Evolutionary conservation across 768 basidiomycete species (phyloP).

Genomic region (Calocybe cyanea): DNA sequence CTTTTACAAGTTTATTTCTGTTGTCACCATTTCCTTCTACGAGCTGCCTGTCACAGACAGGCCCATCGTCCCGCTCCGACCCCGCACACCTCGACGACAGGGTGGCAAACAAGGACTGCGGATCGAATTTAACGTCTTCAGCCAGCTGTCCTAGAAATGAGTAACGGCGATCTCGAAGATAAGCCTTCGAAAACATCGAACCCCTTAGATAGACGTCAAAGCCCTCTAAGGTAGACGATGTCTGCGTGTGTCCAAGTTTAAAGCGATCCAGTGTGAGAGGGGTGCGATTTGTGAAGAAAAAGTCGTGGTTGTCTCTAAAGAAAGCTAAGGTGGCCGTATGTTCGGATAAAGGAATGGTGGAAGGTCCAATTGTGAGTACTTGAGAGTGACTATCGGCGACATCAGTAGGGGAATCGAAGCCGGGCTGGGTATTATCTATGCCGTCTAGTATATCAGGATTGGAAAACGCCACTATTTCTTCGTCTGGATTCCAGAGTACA

Average conservation of each 20-base stretch:
- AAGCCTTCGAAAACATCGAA: slow-evolving; percentile 18
- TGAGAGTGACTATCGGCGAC: slow-evolving; percentile 25
- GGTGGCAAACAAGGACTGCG: slow-evolving; percentile 17
- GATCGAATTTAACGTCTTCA: slow-evolving; percentile 19
- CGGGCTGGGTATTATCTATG: slow-evolving; percentile 5
- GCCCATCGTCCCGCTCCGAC: slow-evolving; percentile 4
- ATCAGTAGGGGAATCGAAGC: slow-evolving; percentile 21
- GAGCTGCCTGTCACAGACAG: slow-evolving; percentile 14
- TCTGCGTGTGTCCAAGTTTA: slow-evolving; percentile 20
- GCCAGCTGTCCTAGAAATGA: slow-evolving; percentile 13
- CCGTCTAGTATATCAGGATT: slow-evolving; percentile 41
- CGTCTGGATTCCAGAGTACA: slow-evolving; percentile 54
- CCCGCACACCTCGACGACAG: slow-evolving; percentile 3
- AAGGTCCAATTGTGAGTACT: slow-evolving; percentile 20
- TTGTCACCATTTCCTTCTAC: slow-evolving; percentile 9
- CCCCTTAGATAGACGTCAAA: slow-evolving; percentile 33
- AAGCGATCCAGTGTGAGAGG: slow-evolving; percentile 8
- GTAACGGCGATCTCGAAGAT: slow-evolving; percentile 6
- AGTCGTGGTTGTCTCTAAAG: slow-evolving; percentile 25
- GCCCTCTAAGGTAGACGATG: slow-evolving; percentile 35
- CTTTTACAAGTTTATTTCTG: background rate
- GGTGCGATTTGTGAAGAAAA: slow-evolving; percentile 10
- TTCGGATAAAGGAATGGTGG: slow-evolving; percentile 17
- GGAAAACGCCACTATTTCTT: slow-evolving; percentile 56
- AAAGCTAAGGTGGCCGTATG: slow-evolving; percentile 20